Evolutionary conservation across 2,329 filamentous ascomycete genomes (phyloP), one percentile per base, ranked within the genome.

Genomic region (Ceratocystis colombiana): DNA sequence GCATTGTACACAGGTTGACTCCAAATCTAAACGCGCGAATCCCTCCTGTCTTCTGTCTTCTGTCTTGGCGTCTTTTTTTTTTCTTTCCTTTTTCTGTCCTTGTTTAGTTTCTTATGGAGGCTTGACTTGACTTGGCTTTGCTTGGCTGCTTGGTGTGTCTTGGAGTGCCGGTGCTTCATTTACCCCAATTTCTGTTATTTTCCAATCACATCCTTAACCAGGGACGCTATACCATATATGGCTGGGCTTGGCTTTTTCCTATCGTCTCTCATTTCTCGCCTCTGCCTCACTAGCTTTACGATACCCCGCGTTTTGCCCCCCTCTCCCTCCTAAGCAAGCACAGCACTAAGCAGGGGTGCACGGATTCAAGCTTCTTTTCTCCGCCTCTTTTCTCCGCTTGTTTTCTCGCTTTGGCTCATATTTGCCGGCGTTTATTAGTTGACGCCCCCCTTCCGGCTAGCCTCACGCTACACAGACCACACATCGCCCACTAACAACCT

Each of bases 331-430:
- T 22, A 20, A 8, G 25, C 10, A 41, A 41, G 37, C 37, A 15
- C 37, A 53, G 20, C 25, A 37, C 25, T 15, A 59, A 17, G 37
- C 55, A 37, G 30, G 25, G 55, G 55, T 12, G 55, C 55, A 59
- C 55, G 55, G 28, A 59, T 59, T 59, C 55, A 37, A 59, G 55
- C 55, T 59, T 59, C 30, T 59, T 59, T 37, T 59, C 53, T 57
- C 53, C 22, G 53, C 53, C 25, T 57, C 53, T 57, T 57, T 25
- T 57, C 55, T 59, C 55, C 25, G 30, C 55, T 37, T 59, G 6
- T 59, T 59, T 59, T 37, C 55, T 59, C 55, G 0, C n/a, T 37
- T 4, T 30, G 5, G 28, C 28, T 37, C 55, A 59, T 37, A 59
- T 59, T 59, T 59, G 28, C 55, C 28, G 55, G 55, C 15, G 15